phyloP scores from a whole-genome alignment of 2,329 filamentous ascomycete genomes.

The Aureobasidium namibiae region DNA sequence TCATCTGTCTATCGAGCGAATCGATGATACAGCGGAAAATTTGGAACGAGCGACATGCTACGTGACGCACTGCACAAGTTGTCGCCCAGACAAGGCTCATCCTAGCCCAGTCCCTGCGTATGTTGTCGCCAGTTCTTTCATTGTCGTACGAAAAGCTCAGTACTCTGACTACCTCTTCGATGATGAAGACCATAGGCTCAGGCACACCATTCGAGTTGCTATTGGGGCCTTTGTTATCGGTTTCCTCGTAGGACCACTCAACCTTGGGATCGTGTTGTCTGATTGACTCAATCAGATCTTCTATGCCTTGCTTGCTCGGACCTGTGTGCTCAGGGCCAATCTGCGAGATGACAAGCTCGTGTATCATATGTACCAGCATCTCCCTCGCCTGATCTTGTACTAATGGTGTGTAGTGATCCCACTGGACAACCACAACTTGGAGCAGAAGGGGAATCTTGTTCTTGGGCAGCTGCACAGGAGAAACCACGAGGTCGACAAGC shows the following conservation, averaged over 20 bases:
- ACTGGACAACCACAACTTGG: conserved; percentile 86
- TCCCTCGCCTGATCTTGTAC: conserved; percentile 96
- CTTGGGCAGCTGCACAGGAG: conserved; percentile 69
- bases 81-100: conserved; percentile 92
- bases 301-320: conserved; percentile 66
- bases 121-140: conserved; percentile 36
- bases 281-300: conserved; percentile 80
- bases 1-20: conserved; percentile 83
- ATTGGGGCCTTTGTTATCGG: conserved; percentile 58
- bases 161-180: conserved; percentile 71
- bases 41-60: conserved; percentile 95
- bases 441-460: conserved; percentile 79
- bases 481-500: conserved; percentile 91
- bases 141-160: conserved; percentile 73
- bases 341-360: conserved; percentile 80
- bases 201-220: conserved; percentile 71
- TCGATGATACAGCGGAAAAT: conserved; percentile 92
- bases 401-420: conserved; percentile 93
- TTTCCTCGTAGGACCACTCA: conserved; percentile 91
- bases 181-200: conserved; percentile 76
- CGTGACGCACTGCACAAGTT: conserved; percentile 86
- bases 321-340: conserved; percentile 62
- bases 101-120: conserved; percentile 86
- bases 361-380: conserved; percentile 95
- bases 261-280: conserved; percentile 76